Evolutionary conservation across 768 basidiomycete species (phyloP), one percentile per base, ranked within the genome.

Genomic region (Pisolithus marmoratus): DNA sequence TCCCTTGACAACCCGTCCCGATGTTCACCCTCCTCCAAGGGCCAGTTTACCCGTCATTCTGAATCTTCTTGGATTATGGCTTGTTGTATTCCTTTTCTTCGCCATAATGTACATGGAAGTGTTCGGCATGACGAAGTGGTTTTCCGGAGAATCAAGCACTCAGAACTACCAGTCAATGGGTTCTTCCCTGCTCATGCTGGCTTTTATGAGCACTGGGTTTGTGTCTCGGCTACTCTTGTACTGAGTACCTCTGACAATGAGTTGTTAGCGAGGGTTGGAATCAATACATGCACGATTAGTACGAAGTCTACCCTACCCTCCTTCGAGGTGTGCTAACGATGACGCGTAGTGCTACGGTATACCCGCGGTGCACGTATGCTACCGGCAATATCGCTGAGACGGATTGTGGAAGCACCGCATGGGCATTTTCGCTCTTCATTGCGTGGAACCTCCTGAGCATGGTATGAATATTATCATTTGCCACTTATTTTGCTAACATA

Each of bases 241-340:
- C 17, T 24, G 14, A 15, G 34, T 22, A 15, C 40, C 5, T 48
- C 52, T 58, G 27, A 58, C 47, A 43, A 7, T 43, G 49, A 26
- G 17, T 17, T 48, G 57, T 7, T 57, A 94, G 94, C 8, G 94
- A 97, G 67, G 91, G 85, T 0, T 98, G 95, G 95, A 97, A 97
- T 64, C 83, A 86, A 59, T 96, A 86, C 66, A 97, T 97, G 95
- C 94, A 97, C 64, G 90, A 97, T 70, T 95, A 83, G 90, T 94
- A 62, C 86, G 57, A 48, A 29, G 41, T 34, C 6, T 12, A 1
- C 20, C 29, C 20, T 15, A 23, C 8, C 19, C 12, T 19, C 12
- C 6, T 38, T 15, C 29, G 22, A 27, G 46, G 9, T 4, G 26
- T 38, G 31, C 31, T 48, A 36, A 29, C 3, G 53, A 38, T 31